Evolutionary conservation across 1,284 basidiomycete genomes (phyloP).

Genomic region (Mycosarcoma mackinlayi): DNA sequence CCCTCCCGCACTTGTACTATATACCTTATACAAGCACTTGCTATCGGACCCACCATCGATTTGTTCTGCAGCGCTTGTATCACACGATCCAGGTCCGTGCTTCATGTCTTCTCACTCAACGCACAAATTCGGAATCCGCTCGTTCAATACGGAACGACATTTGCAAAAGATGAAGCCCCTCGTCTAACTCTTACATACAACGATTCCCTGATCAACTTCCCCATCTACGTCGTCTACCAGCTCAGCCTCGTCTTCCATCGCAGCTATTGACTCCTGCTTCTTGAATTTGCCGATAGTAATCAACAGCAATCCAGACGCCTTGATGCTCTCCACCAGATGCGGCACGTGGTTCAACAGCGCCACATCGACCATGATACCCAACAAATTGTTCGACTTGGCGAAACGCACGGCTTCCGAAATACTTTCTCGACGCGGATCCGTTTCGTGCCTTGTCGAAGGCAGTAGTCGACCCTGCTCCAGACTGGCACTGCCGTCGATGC

Average conservation of each 20-base stretch:
- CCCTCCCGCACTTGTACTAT: conserved; percentile 36
- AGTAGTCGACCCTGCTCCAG: conserved; percentile 43
- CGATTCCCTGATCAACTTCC: conserved; percentile 52
- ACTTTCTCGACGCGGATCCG: conserved; percentile 75
- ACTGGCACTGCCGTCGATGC: conserved; percentile 71
- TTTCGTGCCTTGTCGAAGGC: conserved; percentile 70
- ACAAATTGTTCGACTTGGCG: conserved; percentile 89
- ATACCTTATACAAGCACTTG: no score
- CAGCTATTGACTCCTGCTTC: neutral
- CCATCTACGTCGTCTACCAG: conserved; percentile 49
- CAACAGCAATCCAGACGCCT: conserved; percentile 61
- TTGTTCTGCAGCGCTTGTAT: no score
- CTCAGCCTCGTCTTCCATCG: conserved; percentile 12
- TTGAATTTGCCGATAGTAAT: conserved; percentile 60
- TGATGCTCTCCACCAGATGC: conserved; percentile 61
- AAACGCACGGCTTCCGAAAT: conserved; percentile 93
- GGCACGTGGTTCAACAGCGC: conserved; percentile 69
- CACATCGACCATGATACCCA: conserved; percentile 92
- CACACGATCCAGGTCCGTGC: neutral
- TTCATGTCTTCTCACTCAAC: no score
- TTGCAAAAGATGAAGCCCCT: neutral
- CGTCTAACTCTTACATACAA: conserved; percentile 51
- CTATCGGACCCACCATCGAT: no score
- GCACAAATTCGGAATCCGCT: no score
- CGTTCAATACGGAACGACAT: no score